Percentiles rank a stretch among this genome's conserved stretches.
phyloP scores from a whole-genome alignment of 371 early-diverging fungal species.

The Lichtheimia ramosa region DNA sequence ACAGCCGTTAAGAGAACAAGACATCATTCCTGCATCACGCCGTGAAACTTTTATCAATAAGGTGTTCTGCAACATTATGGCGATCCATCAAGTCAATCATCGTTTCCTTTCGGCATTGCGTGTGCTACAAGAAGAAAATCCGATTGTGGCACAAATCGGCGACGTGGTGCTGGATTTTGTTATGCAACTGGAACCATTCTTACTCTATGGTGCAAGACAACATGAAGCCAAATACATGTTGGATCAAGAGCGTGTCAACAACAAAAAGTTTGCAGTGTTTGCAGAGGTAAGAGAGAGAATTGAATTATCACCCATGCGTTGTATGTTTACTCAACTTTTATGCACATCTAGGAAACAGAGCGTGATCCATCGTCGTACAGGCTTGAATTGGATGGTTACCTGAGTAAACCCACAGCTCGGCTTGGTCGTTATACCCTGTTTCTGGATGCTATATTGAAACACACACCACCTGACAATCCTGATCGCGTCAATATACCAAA shows the following conservation, averaged over 20 bases:
- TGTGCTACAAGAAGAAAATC: constrained; percentile 71
- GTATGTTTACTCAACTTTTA: neutral
- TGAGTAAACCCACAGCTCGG: constrained; percentile 84
- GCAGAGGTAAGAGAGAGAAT: constrained; percentile 45
- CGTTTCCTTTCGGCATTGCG: constrained; percentile 67
- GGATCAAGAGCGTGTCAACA: constrained; percentile 33
- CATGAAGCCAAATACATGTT: constrained; percentile 66
- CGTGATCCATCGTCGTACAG: constrained; percentile 60
- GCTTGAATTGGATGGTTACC: constrained; percentile 78
- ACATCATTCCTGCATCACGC: constrained; percentile 64
- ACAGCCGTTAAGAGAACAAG: constrained; percentile 64
- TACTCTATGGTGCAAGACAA: constrained; percentile 87
- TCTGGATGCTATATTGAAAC: constrained; percentile 85
- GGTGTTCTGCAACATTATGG: constrained; percentile 80
- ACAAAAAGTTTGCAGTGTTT: constrained; percentile 36
- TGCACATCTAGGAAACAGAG: constrained; percentile 22
- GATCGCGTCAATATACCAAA: constrained; percentile 76
- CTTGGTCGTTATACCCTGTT: constrained; percentile 88
- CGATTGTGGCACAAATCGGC: constrained; percentile 79
- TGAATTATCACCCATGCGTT: too few species aligned
- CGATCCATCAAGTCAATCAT: constrained; percentile 70
- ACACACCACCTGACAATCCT: constrained; percentile 76
- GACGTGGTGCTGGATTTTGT: constrained; percentile 80
- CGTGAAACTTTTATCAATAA: constrained; percentile 69
- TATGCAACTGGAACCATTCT: constrained; percentile 73